Conservation (phyloP, 306 rosid genomes). For the Trifolium repens region DNA sequence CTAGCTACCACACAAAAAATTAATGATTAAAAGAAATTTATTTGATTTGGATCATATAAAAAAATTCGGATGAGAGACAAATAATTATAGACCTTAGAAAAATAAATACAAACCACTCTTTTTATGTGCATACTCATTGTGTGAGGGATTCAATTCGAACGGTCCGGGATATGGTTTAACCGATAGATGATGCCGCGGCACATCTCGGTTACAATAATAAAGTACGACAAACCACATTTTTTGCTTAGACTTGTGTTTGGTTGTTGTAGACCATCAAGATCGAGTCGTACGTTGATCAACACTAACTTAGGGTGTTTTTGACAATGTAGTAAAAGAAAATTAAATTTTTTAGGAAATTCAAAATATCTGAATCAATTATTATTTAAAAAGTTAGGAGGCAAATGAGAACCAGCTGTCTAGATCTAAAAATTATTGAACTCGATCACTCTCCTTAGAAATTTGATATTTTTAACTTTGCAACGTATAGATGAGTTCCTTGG, state of each 20-base stretch:
- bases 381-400: not conserved
- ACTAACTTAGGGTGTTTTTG: not conserved
- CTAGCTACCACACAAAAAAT: not conserved
- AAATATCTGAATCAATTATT: slow-evolving; percentile 1
- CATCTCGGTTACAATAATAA: not conserved
- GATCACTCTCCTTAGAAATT: not conserved
- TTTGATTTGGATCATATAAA: not conserved
- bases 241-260: not conserved
- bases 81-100: not conserved
- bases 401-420: slow-evolving; percentile 31
- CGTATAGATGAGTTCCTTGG: slow-evolving; percentile 1
- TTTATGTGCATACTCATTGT: not conserved
- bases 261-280: not conserved
- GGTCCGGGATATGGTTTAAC: not conserved
- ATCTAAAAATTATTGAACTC: slow-evolving; percentile 21
- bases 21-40: not conserved
- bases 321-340: not conserved
- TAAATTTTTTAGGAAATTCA: not conserved
- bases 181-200: not conserved
- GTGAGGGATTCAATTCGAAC: too few relatives aligned
- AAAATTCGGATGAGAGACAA: not conserved
- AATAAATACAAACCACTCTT: not conserved
- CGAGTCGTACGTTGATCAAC: not conserved
- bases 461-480: slow-evolving; percentile 29
- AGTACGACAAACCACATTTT: too few relatives aligned